A percentile compares a stretch with the other conserved stretches of the same genome.
phyloP scores from a whole-genome alignment of 495 filamentous ascomycete genomes.

The Coniosporium apollinis region DNA sequence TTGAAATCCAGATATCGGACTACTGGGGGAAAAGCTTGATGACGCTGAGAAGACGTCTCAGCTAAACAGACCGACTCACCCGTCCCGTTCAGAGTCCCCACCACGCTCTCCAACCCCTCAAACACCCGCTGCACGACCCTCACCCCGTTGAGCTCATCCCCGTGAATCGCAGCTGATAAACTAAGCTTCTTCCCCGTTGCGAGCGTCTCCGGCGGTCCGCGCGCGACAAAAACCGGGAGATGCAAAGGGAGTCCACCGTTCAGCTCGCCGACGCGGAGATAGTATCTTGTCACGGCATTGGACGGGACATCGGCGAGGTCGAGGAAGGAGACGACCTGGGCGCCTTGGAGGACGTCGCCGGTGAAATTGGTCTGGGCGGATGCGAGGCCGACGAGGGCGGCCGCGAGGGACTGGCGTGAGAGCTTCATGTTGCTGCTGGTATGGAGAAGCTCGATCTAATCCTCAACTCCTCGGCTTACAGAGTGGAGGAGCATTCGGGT shows the following conservation, averaged over 20 bases:
- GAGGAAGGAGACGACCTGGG: background rate
- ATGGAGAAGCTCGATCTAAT: too few relatives aligned
- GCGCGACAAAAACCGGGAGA: constrained; percentile 2
- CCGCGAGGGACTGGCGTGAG: too few relatives aligned
- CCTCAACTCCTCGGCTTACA: too few relatives aligned
- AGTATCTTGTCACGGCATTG: constrained; percentile 1
- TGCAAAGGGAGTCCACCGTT: constrained; percentile 1
- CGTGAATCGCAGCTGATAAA: constrained; percentile 4
- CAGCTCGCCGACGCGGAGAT: background rate
- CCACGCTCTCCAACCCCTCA: background rate
- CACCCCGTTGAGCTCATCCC: constrained; percentile 7
- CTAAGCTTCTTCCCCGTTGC: constrained; percentile 2
- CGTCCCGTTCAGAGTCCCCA: constrained; percentile 1
- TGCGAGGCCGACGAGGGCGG: too few relatives aligned
- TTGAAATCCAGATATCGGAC: too few relatives aligned
- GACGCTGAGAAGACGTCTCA: too few relatives aligned
- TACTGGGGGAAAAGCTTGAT: too few relatives aligned
- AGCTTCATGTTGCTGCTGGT: too few relatives aligned
- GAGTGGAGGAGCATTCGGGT: too few relatives aligned
- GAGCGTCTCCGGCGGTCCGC: constrained; percentile 3
- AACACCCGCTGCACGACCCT: constrained; percentile 3
- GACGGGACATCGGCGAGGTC: constrained; percentile 2
- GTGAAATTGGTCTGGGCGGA: too few relatives aligned
- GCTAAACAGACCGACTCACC: too few relatives aligned
- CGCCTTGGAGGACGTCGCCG: background rate